Percentiles rank a stretch among this genome's conserved stretches.
phyloP scores from a whole-genome alignment of 2,329 filamentous ascomycete species.

The Fusarium sp. region DNA sequence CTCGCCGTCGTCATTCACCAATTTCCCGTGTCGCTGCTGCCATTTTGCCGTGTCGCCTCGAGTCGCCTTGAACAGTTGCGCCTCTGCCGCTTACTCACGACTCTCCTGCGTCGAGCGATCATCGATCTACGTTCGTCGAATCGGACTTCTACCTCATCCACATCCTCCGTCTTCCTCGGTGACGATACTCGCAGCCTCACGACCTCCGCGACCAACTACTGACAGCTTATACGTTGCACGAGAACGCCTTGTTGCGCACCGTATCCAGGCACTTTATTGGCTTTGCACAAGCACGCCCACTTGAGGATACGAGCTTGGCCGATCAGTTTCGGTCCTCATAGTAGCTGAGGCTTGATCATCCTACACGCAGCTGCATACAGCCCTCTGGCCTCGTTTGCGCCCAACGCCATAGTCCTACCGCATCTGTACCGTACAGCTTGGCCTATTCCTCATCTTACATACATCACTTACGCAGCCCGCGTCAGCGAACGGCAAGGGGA shows the following conservation, averaged over 20 bases:
- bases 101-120: conserved; percentile 28
- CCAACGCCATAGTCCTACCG: conserved; percentile 40
- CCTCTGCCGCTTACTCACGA: conserved; percentile 14
- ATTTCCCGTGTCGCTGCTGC: conserved; percentile 22
- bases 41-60: conserved; percentile 7
- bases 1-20: conserved; percentile 6
- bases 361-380: conserved; percentile 45
- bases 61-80: conserved; percentile 21
- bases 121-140: conserved; percentile 36
- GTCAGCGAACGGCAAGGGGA: conserved; percentile 25
- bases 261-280: conserved; percentile 44
- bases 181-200: conserved; percentile 42
- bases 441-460: conserved; percentile 30
- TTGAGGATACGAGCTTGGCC: conserved; percentile 52
- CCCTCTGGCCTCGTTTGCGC: conserved; percentile 38
- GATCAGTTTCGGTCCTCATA: conserved; percentile 44
- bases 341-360: conserved; percentile 43
- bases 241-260: conserved; percentile 45
- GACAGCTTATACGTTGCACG: conserved; percentile 43
- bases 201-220: conserved; percentile 36
- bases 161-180: conserved; percentile 28
- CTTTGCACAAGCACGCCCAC: conserved; percentile 33
- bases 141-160: conserved; percentile 33
- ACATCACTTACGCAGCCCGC: conserved; percentile 35
- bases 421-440: conserved; percentile 34